Evolutionary conservation across 345 rosid species (phyloP).

Genomic region (Cardiospermum halicacabum): DNA sequence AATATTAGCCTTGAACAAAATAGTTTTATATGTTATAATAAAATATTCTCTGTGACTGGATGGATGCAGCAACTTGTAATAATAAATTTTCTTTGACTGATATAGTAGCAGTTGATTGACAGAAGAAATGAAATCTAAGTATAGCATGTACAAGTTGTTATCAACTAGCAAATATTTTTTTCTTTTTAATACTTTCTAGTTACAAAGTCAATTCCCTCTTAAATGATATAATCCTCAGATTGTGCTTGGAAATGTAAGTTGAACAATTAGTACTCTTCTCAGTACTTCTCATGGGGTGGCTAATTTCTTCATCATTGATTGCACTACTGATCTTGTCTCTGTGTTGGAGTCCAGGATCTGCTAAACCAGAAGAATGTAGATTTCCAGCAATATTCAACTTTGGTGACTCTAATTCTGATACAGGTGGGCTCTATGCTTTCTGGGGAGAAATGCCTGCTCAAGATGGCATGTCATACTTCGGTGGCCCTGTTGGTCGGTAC

Average conservation of each 20-base stretch:
- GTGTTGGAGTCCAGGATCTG: conserved; percentile 5
- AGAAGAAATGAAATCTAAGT: not conserved
- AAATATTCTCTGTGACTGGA: not conserved
- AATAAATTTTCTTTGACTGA: too few species aligned
- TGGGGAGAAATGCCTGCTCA: conserved; percentile 76
- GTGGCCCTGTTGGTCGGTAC: conserved; percentile 72
- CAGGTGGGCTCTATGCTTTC: conserved; percentile 83
- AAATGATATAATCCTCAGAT: not conserved
- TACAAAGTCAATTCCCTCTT: not conserved
- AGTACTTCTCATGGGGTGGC: conserved; percentile 14
- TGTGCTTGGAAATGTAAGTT: too few species aligned
- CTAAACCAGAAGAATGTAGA: conserved; percentile 19
- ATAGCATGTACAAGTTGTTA: too few species aligned
- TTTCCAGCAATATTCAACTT: conserved; percentile 88
- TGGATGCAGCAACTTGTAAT: not conserved
- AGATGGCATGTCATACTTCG: conserved; percentile 63
- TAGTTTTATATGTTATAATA: not conserved
- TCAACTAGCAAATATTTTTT: not conserved
- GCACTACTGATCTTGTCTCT: not conserved
- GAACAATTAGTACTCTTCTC: not conserved
- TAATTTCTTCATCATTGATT: not conserved
- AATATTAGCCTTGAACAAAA: not conserved
- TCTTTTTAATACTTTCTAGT: not conserved
- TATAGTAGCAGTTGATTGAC: too few species aligned
- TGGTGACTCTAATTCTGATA: conserved; percentile 93